A percentile compares a stretch with the other conserved stretches of the same genome.
Evolutionary conservation across 1,284 basidiomycete species (phyloP).

Genomic region (Cutaneotrichosporon sp.): DNA sequence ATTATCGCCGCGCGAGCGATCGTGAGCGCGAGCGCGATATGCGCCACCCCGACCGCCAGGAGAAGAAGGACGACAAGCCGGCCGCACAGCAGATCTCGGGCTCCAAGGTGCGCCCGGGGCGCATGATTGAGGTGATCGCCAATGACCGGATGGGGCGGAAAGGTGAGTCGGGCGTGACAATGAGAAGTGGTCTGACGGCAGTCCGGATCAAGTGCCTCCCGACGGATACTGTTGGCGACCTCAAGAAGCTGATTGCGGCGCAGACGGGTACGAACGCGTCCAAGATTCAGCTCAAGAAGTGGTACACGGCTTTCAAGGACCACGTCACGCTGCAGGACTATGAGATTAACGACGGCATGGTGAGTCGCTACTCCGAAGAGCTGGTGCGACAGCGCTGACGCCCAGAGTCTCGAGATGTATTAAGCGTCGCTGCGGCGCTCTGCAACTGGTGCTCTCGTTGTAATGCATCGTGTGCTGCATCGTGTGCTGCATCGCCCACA

Average conservation of each 20-base stretch:
- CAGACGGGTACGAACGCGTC: constrained; percentile 81
- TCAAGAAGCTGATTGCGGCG: constrained; percentile 94
- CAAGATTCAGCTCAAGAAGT: constrained; percentile 96
- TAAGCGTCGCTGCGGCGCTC: too few relatives aligned
- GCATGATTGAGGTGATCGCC: constrained; percentile 75
- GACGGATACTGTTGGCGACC: constrained; percentile 92
- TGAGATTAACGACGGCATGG: constrained; percentile 88
- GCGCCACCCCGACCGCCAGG: too few relatives aligned
- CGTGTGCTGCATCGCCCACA: too few relatives aligned
- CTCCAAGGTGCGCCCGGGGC: constrained; percentile 18
- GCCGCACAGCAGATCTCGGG: constrained; percentile 7
- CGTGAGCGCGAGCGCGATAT: constrained; percentile 16
- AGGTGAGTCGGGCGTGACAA: constrained; percentile 55
- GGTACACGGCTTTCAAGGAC: constrained; percentile 91
- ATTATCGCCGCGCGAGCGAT: constrained; percentile 9
- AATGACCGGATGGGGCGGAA: constrained; percentile 95
- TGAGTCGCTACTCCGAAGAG: constrained; percentile 27
- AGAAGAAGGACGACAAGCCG: too few relatives aligned
- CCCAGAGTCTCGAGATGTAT: constrained; percentile 78
- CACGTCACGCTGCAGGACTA: constrained; percentile 92
- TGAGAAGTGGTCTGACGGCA: constrained; percentile 45
- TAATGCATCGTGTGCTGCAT: too few relatives aligned
- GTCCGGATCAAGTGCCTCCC: constrained; percentile 89
- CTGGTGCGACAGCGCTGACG: constrained; percentile 9
- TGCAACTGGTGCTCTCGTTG: too few relatives aligned